Base-by-base conservation (phyloP, 768 basidiomycete genomes). In the Megacollybia marginata region DNA sequence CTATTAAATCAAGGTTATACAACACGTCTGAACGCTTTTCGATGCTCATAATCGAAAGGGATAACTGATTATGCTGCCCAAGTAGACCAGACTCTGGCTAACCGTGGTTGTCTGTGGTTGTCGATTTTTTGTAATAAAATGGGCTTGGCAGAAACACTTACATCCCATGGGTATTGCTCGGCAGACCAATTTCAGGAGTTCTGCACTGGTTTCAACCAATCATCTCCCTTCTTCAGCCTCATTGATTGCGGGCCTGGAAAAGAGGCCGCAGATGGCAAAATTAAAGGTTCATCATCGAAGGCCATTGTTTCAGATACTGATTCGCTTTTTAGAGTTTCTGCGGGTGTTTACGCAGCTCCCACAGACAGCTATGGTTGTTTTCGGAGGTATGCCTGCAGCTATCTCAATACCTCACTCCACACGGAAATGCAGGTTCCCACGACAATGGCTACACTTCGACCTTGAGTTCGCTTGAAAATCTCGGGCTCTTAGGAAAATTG, bases 231-330 rank as follows among this genome's bases (percentile, higher is more conserved):
- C 40, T 87, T 86, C 60, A 63, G 77, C 47, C 79, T 88, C 66
- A 72, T 84, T 32, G 85, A 88, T 62, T 83, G 83, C 46, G 85
- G 85, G 44, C 69, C 67, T 52, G 79, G 72, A 46, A 88, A 88
- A 65, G 85, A 88, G 69, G 82, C 80, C 4, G 85, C 83, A 28
- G 85, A 88, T 62, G 74, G 80, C 42, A 88, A 88, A 65, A 77
- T 88, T 60, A 85, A 83, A 73, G 82, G 86, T 84, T 55, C 45
- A 61, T 42, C 9, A 63, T 65, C 34, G 6, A 28, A 28, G n/a
- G 23, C 23, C 23, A 6, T 28, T 28, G 34, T 23, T 16, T 8
- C 47, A 31, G 6, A 33, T 19, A 38, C 9, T 44, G 64, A 66
- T 55, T 62, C 56, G 66, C 68, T 56, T 59, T 62, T 49, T 59